A percentile compares a stretch with the other conserved stretches of the same genome.
These are phyloP conservation scores for Eruca vesicaria DNA, from an alignment of 441 rosid genomes.

Conservation along the genomic window DNA sequence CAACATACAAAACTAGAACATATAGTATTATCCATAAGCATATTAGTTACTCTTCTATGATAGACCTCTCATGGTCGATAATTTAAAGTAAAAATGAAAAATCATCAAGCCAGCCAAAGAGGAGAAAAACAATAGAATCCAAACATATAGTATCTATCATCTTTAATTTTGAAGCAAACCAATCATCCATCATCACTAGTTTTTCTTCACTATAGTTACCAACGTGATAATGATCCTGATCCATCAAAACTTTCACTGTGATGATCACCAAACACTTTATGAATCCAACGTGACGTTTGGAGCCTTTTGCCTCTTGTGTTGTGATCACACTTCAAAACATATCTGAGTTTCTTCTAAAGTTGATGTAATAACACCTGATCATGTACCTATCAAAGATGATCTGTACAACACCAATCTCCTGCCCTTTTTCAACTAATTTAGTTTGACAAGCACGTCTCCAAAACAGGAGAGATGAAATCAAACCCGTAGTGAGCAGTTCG, in stretches of 20 bases:
- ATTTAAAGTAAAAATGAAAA: background rate
- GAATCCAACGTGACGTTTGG: constrained; percentile 31
- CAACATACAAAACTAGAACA: no score
- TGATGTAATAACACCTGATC: constrained; percentile 76
- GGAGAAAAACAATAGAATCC: background rate
- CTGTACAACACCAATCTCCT: no score
- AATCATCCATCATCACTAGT: constrained; percentile 58
- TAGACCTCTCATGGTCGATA: no score
- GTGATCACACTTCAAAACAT: constrained; percentile 77
- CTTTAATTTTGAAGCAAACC: constrained; percentile 47
- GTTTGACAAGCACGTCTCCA: no score
- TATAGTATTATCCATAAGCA: no score
- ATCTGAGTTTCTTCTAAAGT: constrained; percentile 70
- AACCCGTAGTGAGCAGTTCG: no score
- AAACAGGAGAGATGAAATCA: no score
- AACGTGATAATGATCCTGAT: background rate
- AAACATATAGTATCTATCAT: background rate
- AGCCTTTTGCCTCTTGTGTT: constrained; percentile 58
- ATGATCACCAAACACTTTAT: constrained; percentile 1
- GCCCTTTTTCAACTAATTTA: no score
- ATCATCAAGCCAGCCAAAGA: background rate
- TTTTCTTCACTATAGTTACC: constrained; percentile 46
- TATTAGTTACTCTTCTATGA: no score
- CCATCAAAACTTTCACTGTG: constrained; percentile 2
- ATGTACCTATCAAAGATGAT: background rate